Percentiles rank a stretch among this genome's conserved stretches.
Conservation (phyloP, 2,329 filamentous ascomycete genomes). For the Erysiphe pulchra region DNA sequence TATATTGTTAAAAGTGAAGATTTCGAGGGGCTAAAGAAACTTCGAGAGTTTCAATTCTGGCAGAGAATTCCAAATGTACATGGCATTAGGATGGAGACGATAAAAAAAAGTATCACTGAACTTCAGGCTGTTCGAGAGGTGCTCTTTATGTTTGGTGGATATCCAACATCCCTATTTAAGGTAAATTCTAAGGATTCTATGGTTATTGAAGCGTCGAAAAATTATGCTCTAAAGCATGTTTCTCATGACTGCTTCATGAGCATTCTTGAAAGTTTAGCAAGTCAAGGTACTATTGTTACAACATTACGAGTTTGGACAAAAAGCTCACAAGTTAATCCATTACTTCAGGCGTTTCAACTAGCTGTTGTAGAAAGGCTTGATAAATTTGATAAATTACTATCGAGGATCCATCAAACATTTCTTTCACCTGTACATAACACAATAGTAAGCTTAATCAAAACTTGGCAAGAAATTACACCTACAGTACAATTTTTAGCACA, state of each 20-base stretch:
- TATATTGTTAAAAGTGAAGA: constrained; percentile 12
- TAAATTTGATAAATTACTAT: constrained; percentile 31
- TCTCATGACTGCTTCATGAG: constrained; percentile 12
- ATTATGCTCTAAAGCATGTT: constrained; percentile 15
- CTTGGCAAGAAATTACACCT: constrained; percentile 30
- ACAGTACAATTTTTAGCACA: constrained; percentile 28
- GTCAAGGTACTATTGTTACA: constrained; percentile 21
- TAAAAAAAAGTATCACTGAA: constrained; percentile 21
- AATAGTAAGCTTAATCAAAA: constrained; percentile 38
- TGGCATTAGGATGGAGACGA: constrained; percentile 9
- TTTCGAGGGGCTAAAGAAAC: constrained; percentile 14
- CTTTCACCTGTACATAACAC: constrained; percentile 25
- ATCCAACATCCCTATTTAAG: constrained; percentile 46
- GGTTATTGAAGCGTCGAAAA: constrained; percentile 9
- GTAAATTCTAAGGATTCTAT: constrained; percentile 15
- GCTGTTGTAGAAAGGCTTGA: constrained; percentile 19
- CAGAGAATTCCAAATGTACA: constrained; percentile 11
- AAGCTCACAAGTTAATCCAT: constrained; percentile 9
- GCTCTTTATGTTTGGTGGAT: constrained; percentile 62
- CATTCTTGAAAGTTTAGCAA: constrained; percentile 20
- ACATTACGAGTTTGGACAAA: constrained; percentile 22
- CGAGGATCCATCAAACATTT: constrained; percentile 31
- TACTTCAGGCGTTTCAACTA: constrained; percentile 12
- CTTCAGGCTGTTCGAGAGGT: constrained; percentile 50
- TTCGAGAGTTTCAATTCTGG: constrained; percentile 23